These are phyloP conservation scores for Globisporangium paroecandrum DNA, from an alignment of 352 stramenopile species.

Conservation along the genomic window DNA sequence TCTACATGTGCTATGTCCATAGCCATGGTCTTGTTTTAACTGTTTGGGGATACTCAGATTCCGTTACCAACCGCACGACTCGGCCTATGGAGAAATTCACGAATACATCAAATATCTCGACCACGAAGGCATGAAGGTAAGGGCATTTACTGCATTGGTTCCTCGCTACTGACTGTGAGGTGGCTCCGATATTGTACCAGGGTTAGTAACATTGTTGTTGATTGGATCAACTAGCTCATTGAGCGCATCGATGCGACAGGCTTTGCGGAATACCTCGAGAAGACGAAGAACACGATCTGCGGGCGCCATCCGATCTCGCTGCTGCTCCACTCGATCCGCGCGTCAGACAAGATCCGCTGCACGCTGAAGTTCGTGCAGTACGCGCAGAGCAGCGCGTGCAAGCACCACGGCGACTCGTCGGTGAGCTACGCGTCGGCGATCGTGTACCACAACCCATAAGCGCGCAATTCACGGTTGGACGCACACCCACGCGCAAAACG, in stretches of 20 bases:
- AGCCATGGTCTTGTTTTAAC: background rate
- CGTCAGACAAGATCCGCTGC: conserved; percentile 54
- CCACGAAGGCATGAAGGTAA: conserved; percentile 78
- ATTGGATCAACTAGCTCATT: conserved; percentile 58
- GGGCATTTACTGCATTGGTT: background rate
- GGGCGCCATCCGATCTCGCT: conserved; percentile 93
- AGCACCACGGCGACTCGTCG: conserved; percentile 84
- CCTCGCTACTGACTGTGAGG: background rate
- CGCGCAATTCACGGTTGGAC: background rate
- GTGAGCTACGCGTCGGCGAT: conserved; percentile 95
- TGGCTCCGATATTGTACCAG: background rate
- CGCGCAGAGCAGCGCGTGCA: conserved; percentile 88
- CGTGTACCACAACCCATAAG: conserved; percentile 59
- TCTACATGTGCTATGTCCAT: background rate
- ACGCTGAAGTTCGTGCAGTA: conserved; percentile 93
- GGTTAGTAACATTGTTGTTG: background rate
- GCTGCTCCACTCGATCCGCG: conserved; percentile 59
- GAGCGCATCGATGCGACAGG: conserved; percentile 86
- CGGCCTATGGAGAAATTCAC: conserved; percentile 87
- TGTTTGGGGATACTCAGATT: conserved; percentile 46
- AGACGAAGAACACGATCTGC: conserved; percentile 97
- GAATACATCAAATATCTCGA: conserved; percentile 96
- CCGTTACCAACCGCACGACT: conserved; percentile 86
- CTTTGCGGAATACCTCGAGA: conserved; percentile 93
- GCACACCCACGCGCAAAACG: background rate